phyloP scores from a whole-genome alignment of 106 monocot genomes.

The Narthecium ossifragum region DNA sequence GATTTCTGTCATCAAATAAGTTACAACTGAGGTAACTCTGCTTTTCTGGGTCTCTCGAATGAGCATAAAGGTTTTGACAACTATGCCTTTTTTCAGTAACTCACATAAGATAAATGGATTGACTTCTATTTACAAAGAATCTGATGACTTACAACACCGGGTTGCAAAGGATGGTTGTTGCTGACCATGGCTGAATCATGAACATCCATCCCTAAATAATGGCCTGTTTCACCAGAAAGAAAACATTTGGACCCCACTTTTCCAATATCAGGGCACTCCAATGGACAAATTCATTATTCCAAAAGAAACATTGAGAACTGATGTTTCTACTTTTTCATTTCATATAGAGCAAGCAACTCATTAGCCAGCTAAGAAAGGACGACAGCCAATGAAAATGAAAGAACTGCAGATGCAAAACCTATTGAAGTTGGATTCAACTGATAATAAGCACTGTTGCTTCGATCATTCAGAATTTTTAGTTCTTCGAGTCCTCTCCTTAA shows the following conservation, averaged over 20 bases:
- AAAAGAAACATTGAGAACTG: no score
- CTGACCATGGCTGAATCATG: slow-evolving; percentile 61
- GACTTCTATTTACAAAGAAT: neutral
- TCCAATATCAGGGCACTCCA: neutral
- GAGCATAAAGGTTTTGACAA: no score
- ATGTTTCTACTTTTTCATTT: no score
- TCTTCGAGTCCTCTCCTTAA: slow-evolving; percentile 66
- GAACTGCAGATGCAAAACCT: slow-evolving; percentile 30
- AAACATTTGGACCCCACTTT: slow-evolving; percentile 2
- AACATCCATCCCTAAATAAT: slow-evolving; percentile 98
- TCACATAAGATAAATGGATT: no score
- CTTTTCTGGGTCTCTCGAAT: no score
- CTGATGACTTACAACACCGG: slow-evolving; percentile 78
- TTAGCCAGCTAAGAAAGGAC: neutral
- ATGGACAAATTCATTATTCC: no score
- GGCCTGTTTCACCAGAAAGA: slow-evolving; percentile 36
- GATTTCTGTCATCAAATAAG: no score
- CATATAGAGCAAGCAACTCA: no score
- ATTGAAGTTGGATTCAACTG: slow-evolving; percentile 91
- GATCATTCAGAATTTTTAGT: slow-evolving; percentile 60
- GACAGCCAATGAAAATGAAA: no score
- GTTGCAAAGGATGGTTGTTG: slow-evolving; percentile 50
- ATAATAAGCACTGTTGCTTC: slow-evolving; percentile 43
- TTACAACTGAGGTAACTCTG: no score
- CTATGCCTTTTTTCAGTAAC: no score